Base-by-base conservation (phyloP, 257 asterid species). In the Penstemon barbatus region DNA sequence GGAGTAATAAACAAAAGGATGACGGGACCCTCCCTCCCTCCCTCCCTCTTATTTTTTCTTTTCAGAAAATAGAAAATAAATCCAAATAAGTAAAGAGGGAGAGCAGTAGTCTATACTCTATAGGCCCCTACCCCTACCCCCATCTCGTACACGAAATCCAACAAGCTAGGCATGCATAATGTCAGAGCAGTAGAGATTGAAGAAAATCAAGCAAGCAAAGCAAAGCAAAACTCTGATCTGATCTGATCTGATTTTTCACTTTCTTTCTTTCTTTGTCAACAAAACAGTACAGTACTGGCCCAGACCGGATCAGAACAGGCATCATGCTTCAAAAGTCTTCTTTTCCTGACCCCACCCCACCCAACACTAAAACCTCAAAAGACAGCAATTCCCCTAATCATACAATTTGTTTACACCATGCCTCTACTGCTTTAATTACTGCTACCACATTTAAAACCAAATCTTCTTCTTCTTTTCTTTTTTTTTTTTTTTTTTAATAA, bases 321-420 rank as follows among this genome's bases (percentile, higher is more conserved):
- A 73, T 71, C 62, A 59, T 68, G 77, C 74, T 63, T 44, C 75
- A 64, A 78, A 78, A 78, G 82, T 74, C 82, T 55, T 73, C 74
- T 5, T 36, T 6, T 3, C 39, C 68, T 65, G 82, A 60, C 79
- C 71, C 76, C 18, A 15, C 18, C 18, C 55, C 70, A 38, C 71
- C 33, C 41, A 52, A 13, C 12, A 54, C 63, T 8, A 45, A 44
- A 55, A 42, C 5, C 75, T 57, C 82, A 70, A 15, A 15, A 15
- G 18, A 15, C 18, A 15, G 18, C 18, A 15, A 15, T 74, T 71
- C 61, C 54, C 10, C 54, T 65, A 65, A 65, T 78, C 79, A 78
- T 73, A 68, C 58, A 13, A 46, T 1, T 25, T 1, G 33, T 25
- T 25, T 10, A 50, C 37, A 57, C 10, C 71, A 52, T 69, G 71